Percentiles rank a stretch among this genome's conserved stretches.
Evolutionary conservation across 2,329 filamentous ascomycete species (phyloP).

Genomic region (Ambrosiella xylebori): DNA sequence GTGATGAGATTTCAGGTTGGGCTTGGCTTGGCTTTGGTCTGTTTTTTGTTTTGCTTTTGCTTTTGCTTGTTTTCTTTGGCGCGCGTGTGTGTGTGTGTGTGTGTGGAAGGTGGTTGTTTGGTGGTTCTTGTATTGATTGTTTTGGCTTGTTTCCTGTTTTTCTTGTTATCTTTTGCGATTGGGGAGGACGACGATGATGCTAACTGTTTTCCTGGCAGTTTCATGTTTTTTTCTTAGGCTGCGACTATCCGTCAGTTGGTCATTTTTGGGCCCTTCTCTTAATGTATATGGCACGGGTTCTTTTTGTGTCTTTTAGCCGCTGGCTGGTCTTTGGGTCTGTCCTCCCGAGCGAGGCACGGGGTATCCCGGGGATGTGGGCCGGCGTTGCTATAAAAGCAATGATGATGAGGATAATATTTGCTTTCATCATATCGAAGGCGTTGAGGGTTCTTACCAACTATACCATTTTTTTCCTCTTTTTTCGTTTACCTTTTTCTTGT

Average conservation of each 20-base stretch:
- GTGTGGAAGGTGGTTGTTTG: background rate
- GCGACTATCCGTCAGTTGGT: background rate
- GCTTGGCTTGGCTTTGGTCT: conserved; percentile 6
- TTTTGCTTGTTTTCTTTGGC: conserved; percentile 6
- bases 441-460: conserved; percentile 23
- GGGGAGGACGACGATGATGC: background rate
- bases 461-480: conserved; percentile 16
- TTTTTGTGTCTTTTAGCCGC: background rate
- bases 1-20: conserved; percentile 3
- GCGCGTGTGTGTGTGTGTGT: background rate
- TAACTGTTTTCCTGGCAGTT: background rate
- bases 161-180: conserved; percentile 2
- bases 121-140: conserved; percentile 3
- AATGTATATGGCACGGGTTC: conserved; percentile 4
- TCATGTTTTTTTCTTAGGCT: background rate
- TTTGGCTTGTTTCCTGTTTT: background rate
- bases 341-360: no score
- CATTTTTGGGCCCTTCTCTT: background rate
- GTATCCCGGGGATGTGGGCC: background rate
- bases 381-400: conserved; percentile 9
- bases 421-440: conserved; percentile 15
- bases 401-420: conserved; percentile 13
- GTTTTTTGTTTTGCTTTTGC: background rate
- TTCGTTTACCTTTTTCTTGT: no score
- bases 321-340: no score